A percentile compares a stretch with the other conserved stretches of the same genome.
Evolutionary conservation across 2,329 filamentous ascomycete genomes (phyloP).

Genomic region (Trichocomaceae sp.): DNA sequence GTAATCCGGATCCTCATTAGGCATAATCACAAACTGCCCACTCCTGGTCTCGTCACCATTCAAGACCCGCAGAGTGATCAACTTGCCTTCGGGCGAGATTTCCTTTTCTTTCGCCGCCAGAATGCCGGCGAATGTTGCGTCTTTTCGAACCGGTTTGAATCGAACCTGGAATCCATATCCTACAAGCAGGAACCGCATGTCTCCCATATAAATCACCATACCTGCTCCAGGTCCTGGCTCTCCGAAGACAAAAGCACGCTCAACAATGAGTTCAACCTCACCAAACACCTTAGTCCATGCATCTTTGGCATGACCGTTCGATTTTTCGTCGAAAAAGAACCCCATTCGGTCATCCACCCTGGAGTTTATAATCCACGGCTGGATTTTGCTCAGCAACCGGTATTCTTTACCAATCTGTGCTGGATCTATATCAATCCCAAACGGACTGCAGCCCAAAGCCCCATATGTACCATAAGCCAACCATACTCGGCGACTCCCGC

Average conservation of each 20-base stretch:
- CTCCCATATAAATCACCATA: slow-evolving; percentile 38
- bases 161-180: slow-evolving; percentile 42
- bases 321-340: slow-evolving; percentile 31
- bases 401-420: slow-evolving; percentile 20
- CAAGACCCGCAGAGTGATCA: slow-evolving; percentile 33
- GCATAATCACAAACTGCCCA: slow-evolving; percentile 49
- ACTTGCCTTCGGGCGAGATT: slow-evolving; percentile 23
- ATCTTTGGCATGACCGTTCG: neutral
- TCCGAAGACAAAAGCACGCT: slow-evolving; percentile 43
- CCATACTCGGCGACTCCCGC: slow-evolving; percentile 36
- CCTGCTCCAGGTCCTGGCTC: slow-evolving; percentile 36
- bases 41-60: slow-evolving; percentile 45
- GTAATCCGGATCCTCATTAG: slow-evolving; percentile 50
- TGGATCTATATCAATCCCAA: slow-evolving; percentile 39
- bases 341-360: slow-evolving; percentile 24
- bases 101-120: slow-evolving; percentile 39
- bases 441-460: slow-evolving; percentile 31
- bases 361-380: neutral
- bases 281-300: slow-evolving; percentile 4
- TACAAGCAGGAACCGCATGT: slow-evolving; percentile 38
- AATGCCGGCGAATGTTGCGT: slow-evolving; percentile 39
- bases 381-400: slow-evolving; percentile 16
- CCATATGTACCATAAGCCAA: slow-evolving; percentile 30
- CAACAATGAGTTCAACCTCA: slow-evolving; percentile 23
- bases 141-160: slow-evolving; percentile 23